Conservation (phyloP, 2,329 filamentous ascomycete species). For the Alternaria sp. region DNA sequence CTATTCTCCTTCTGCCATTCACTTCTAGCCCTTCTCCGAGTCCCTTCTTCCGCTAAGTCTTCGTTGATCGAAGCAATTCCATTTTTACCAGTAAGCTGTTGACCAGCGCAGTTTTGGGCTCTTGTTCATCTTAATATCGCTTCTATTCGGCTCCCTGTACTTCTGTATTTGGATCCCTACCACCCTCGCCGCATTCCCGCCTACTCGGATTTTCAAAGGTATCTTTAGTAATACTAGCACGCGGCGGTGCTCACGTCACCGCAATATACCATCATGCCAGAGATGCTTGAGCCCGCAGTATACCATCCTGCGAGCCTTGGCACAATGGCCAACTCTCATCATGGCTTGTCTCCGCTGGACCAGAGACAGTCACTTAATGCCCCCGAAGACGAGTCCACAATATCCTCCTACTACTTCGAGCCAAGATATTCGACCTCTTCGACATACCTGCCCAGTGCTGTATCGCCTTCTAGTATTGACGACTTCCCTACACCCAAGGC, state of each 20-base stretch:
- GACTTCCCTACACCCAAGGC: conserved; percentile 78
- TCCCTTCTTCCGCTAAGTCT: conserved; percentile 38
- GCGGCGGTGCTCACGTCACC: conserved; percentile 49
- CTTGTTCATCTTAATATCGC: conserved; percentile 48
- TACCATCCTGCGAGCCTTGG: conserved; percentile 54
- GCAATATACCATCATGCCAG: conserved; percentile 56
- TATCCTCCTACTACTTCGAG: conserved; percentile 51
- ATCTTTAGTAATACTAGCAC: conserved; percentile 50
- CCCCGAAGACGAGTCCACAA: conserved; percentile 60
- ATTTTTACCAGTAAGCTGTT: conserved; percentile 54
- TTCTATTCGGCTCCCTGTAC: conserved; percentile 32
- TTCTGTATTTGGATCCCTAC: conserved; percentile 32
- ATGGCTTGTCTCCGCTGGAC: conserved; percentile 62
- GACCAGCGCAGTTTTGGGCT: conserved; percentile 52
- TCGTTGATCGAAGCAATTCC: conserved; percentile 58
- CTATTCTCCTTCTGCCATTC: conserved; percentile 42
- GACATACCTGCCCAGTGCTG: conserved; percentile 39
- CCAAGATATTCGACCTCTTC: conserved; percentile 47
- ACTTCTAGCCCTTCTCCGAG: conserved; percentile 46
- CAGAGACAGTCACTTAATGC: conserved; percentile 68
- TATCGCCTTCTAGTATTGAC: conserved; percentile 59
- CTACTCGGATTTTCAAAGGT: conserved; percentile 38
- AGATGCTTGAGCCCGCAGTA: conserved; percentile 58
- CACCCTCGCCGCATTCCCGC: conserved; percentile 27
- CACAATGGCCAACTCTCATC: conserved; percentile 36